Percentiles rank a stretch among this genome's conserved stretches.
Conservation (phyloP, 148 eudicot genomes). For the Persicaria maculosa region DNA sequence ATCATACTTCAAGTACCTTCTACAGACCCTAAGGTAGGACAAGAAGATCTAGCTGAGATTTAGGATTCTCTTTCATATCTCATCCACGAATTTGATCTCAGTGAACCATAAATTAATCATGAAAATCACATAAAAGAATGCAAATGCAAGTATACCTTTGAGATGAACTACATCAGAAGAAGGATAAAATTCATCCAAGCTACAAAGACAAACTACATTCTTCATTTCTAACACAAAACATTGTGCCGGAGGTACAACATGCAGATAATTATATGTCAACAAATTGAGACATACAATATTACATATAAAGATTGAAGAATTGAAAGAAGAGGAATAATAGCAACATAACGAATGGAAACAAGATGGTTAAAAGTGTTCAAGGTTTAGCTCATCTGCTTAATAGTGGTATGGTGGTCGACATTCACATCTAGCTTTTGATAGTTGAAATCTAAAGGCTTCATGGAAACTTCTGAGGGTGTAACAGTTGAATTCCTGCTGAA, state of each 20-base stretch:
- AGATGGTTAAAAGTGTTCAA: neutral
- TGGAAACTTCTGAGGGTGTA: conserved; percentile 6
- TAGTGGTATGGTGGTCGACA: neutral
- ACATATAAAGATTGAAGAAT: neutral
- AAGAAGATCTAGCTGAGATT: too few species aligned
- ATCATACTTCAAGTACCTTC: conserved; percentile 88
- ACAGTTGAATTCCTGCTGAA: conserved; percentile 3
- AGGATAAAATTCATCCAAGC: too few species aligned
- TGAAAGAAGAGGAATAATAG: neutral
- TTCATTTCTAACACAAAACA: too few species aligned
- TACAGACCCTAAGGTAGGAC: conserved; percentile 58
- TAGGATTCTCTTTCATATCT: too few species aligned
- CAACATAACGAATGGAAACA: neutral
- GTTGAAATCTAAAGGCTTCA: conserved; percentile 13
- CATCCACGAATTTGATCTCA: too few species aligned
- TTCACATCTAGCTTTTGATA: conserved; percentile 13
- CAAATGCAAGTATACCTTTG: too few species aligned
- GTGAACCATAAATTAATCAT: too few species aligned
- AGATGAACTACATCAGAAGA: too few species aligned
- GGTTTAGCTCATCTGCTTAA: neutral
- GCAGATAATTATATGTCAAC: conserved; percentile 1
- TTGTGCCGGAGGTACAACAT: neutral
- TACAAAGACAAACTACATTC: too few species aligned
- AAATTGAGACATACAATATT: neutral
- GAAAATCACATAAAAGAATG: too few species aligned